Evolutionary conservation across 2,329 filamentous ascomycete species (phyloP).

Genomic region (Ophiobolus disseminans): DNA sequence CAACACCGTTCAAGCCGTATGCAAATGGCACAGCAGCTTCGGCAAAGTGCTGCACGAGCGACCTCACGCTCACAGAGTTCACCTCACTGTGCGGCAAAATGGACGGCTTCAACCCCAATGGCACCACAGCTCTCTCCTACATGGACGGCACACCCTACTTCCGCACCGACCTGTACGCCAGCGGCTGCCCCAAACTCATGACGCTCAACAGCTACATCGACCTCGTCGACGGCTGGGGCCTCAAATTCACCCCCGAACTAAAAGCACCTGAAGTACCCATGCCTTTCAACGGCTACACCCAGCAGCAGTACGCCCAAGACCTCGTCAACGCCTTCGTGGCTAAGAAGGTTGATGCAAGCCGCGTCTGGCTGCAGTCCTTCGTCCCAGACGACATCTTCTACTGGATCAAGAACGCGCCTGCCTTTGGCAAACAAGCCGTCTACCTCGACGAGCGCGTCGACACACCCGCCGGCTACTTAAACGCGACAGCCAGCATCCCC

Average conservation of each 20-base stretch:
- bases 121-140: conserved; percentile 65
- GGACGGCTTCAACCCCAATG: conserved; percentile 67
- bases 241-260: conserved; percentile 60
- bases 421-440: conserved; percentile 67
- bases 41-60: conserved; percentile 74
- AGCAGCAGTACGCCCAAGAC: conserved; percentile 69
- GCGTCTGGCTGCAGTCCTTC: conserved; percentile 68
- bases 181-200: conserved; percentile 66
- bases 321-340: conserved; percentile 56
- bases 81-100: conserved; percentile 72
- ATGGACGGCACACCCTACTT: conserved; percentile 66
- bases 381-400: conserved; percentile 69
- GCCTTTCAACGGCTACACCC: conserved; percentile 73
- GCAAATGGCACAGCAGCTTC: conserved; percentile 55
- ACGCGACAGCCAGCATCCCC: conserved; percentile 64
- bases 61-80: conserved; percentile 73
- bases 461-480: conserved; percentile 57
- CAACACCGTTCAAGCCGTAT: conserved; percentile 44
- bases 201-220: conserved; percentile 68
- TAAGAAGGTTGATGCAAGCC: conserved; percentile 46
- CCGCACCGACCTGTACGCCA: conserved; percentile 70
- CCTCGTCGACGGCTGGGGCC: conserved; percentile 63
- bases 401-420: conserved; percentile 69
- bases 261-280: conserved; percentile 73
- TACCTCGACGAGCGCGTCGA: conserved; percentile 68